phyloP scores from a whole-genome alignment of 2,329 filamentous ascomycete genomes.

The Clonostachys sp. region DNA sequence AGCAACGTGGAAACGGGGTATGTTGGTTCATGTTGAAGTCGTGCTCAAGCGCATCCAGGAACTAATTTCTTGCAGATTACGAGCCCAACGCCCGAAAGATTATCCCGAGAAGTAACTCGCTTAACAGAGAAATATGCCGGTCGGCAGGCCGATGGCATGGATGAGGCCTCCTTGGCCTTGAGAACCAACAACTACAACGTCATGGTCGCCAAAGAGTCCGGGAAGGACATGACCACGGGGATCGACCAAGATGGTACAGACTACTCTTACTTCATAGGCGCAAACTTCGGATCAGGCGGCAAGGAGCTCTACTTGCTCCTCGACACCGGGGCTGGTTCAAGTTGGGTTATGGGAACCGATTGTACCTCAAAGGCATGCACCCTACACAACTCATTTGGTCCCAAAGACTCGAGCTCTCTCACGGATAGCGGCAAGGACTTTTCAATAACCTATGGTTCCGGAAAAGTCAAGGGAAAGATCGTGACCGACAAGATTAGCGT shows the following conservation, averaged over 20 bases:
- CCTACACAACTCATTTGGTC: conserved; percentile 66
- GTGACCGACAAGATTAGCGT: conserved; percentile 64
- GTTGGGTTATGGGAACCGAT: conserved; percentile 74
- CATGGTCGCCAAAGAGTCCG: conserved; percentile 37
- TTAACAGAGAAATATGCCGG: conserved; percentile 32
- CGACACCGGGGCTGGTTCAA: conserved; percentile 66
- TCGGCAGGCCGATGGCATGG: conserved; percentile 3
- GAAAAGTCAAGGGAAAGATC: conserved; percentile 63
- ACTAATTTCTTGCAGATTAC: conserved; percentile 17
- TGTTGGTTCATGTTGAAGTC: not conserved
- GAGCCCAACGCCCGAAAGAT: conserved; percentile 23
- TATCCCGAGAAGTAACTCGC: conserved; percentile 28
- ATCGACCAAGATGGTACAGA: conserved; percentile 62
- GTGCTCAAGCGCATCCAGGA: not conserved
- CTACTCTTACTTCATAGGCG: conserved; percentile 60
- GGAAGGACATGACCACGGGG: conserved; percentile 42
- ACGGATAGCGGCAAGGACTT: conserved; percentile 50
- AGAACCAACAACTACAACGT: conserved; percentile 43
- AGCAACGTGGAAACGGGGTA: conserved; percentile 20
- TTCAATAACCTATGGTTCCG: conserved; percentile 71
- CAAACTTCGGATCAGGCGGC: conserved; percentile 47
- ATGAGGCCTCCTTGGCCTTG: conserved; percentile 14
- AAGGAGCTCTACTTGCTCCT: conserved; percentile 57
- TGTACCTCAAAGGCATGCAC: conserved; percentile 65
- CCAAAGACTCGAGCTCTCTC: conserved; percentile 60